Conservation (phyloP, 495 filamentous ascomycete genomes). For the Corynascus novoguineensis region DNA sequence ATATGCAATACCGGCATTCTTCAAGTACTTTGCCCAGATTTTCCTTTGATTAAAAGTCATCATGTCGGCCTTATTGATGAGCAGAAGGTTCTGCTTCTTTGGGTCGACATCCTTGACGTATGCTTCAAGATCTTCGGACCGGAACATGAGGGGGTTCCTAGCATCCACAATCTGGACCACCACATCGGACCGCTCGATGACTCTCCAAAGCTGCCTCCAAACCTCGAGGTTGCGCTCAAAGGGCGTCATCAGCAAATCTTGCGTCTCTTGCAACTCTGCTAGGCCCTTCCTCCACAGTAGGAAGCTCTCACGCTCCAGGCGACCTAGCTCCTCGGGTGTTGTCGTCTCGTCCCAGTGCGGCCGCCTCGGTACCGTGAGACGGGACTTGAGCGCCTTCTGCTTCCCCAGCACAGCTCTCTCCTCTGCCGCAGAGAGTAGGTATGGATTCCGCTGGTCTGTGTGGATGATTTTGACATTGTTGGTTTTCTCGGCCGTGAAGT, state of each 20-base stretch:
- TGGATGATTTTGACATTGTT: conserved; percentile 99
- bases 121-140: conserved; percentile 84
- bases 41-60: conserved; percentile 83
- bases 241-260: conserved; percentile 95
- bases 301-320: conserved; percentile 71
- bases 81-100: conserved; percentile 81
- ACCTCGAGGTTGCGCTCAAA: conserved; percentile 98
- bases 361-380: conserved; percentile 83
- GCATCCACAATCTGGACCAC: conserved; percentile 99
- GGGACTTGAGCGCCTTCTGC: conserved; percentile 68
- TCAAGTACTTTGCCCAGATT: conserved; percentile 85
- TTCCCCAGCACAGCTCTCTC: conserved; percentile 72
- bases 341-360: conserved; percentile 83
- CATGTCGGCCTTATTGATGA: conserved; percentile 99
- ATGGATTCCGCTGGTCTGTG: conserved; percentile 89
- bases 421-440: conserved; percentile 80
- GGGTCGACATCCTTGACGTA: conserved; percentile 91
- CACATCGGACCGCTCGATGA: conserved; percentile 93
- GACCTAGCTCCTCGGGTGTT: conserved; percentile 74
- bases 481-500: conserved; percentile 98
- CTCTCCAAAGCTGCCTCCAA: conserved; percentile 97
- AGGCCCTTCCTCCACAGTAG: conserved; percentile 85
- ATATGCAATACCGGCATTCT: conserved; percentile 73
- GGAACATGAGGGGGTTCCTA: conserved; percentile 87
- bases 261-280: conserved; percentile 84